Evolutionary conservation across 331 rosid genomes (phyloP).

Genomic region (Ulmus americana): DNA sequence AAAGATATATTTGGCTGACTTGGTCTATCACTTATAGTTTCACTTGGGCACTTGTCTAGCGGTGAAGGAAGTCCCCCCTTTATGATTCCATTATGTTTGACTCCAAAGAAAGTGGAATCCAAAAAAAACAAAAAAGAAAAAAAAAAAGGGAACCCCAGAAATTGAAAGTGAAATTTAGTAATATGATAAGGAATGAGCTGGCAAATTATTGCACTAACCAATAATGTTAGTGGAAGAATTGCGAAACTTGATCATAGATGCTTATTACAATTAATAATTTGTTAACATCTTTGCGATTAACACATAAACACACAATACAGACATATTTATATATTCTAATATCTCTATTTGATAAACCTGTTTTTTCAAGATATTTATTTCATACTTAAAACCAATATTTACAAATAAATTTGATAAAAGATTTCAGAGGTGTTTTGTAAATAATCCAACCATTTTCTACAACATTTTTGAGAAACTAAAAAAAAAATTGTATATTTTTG

Average conservation of each 20-base stretch:
- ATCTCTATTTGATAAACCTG: not conserved
- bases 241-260: not conserved
- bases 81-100: not conserved
- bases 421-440: too few species aligned
- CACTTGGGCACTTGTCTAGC: not conserved
- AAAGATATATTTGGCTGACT: too few species aligned
- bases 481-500: too few species aligned
- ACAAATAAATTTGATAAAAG: too few species aligned
- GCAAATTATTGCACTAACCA: not conserved
- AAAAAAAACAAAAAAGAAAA: not conserved
- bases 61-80: not conserved
- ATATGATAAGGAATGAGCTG: not conserved
- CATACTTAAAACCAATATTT: too few species aligned
- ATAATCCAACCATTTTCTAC: too few species aligned
- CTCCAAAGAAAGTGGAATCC: not conserved
- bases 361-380: too few species aligned
- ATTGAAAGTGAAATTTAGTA: not conserved
- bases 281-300: not conserved
- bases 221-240: not conserved
- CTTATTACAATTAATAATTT: not conserved
- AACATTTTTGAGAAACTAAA: too few species aligned
- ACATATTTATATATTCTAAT: not conserved
- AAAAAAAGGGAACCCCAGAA: not conserved
- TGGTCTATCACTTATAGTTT: too few species aligned
- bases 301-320: not conserved